phyloP scores from a whole-genome alignment of 306 rosid species.

The Calophaca sinica region DNA sequence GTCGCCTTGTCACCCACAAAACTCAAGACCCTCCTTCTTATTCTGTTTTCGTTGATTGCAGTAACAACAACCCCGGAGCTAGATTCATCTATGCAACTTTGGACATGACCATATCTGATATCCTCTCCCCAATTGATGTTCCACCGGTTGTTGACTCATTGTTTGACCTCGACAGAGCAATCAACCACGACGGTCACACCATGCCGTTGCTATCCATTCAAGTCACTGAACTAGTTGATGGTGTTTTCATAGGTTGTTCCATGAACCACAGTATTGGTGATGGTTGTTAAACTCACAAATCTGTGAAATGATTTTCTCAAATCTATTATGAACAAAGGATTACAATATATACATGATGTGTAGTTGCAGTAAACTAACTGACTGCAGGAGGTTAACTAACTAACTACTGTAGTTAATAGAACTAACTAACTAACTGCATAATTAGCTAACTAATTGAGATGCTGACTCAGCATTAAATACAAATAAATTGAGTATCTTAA shows the following conservation, averaged over 20 bases:
- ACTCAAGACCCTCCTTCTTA: slow-evolving; percentile 47
- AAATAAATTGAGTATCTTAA: too few species aligned
- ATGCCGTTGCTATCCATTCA: slow-evolving; percentile 59
- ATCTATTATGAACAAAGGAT: too few species aligned
- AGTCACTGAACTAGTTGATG: slow-evolving; percentile 64
- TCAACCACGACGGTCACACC: slow-evolving; percentile 70
- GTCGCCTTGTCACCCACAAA: slow-evolving; percentile 53
- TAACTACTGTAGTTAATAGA: too few species aligned
- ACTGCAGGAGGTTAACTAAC: too few species aligned
- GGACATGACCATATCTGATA: slow-evolving; percentile 51
- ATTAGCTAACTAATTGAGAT: too few species aligned
- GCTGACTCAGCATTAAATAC: too few species aligned
- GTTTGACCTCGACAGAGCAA: slow-evolving; percentile 61
- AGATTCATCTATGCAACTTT: slow-evolving; percentile 58
- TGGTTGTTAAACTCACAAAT: too few species aligned
- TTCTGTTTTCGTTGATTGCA: slow-evolving; percentile 53
- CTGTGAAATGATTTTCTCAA: too few species aligned
- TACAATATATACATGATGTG: too few species aligned
- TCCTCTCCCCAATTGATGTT: slow-evolving; percentile 60
- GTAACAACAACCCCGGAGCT: slow-evolving; percentile 49
- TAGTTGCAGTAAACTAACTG: too few species aligned
- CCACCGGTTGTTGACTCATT: slow-evolving; percentile 59
- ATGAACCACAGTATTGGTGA: slow-evolving; percentile 60
- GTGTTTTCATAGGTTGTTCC: slow-evolving; percentile 72
- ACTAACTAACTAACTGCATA: too few species aligned